Conservation (phyloP, 163 green algal genomes). For the Prototheca cutis region DNA sequence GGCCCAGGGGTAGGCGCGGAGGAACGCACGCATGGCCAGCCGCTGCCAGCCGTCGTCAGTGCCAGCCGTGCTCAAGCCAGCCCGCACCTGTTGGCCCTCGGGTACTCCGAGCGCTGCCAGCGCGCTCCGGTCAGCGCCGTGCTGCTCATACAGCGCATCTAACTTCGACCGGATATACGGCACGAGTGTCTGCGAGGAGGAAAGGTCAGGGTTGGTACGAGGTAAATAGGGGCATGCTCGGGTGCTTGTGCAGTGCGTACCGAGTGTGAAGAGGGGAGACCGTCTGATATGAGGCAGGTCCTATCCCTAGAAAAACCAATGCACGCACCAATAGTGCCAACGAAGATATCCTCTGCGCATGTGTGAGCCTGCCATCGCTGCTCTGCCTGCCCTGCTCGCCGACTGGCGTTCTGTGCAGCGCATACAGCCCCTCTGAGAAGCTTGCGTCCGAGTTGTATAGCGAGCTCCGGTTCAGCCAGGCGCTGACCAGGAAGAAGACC, state of each 20-base stretch:
- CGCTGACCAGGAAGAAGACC: slow-evolving; percentile 57
- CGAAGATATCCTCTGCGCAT: slow-evolving; percentile 1
- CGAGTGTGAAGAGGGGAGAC: background rate
- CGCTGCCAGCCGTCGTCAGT: background rate
- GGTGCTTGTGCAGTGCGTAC: background rate
- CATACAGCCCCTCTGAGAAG: slow-evolving; percentile 78
- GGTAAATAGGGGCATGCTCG: too few species aligned
- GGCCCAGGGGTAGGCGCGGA: slow-evolving; percentile 47
- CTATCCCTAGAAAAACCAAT: too few species aligned
- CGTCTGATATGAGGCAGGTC: too few species aligned
- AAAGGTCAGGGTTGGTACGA: too few species aligned
- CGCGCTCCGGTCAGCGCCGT: background rate
- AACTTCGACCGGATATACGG: slow-evolving; percentile 61
- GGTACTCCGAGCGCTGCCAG: background rate
- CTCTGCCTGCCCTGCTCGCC: background rate
- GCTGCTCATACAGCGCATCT: slow-evolving; percentile 37
- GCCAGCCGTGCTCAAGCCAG: background rate
- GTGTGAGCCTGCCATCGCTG: background rate
- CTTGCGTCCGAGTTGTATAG: slow-evolving; percentile 47
- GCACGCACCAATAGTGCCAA: slow-evolving; percentile 8
- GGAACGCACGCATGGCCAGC: slow-evolving; percentile 10
- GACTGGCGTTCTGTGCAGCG: slow-evolving; percentile 33
- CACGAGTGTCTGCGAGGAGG: slow-evolving; percentile 33
- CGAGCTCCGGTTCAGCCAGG: slow-evolving; percentile 59
- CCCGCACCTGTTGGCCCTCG: background rate